Percentiles rank a stretch among this genome's conserved stretches.
These are phyloP conservation scores for Lasiosphaeria ovina DNA, from an alignment of 495 filamentous ascomycete species.

Conservation along the genomic window DNA sequence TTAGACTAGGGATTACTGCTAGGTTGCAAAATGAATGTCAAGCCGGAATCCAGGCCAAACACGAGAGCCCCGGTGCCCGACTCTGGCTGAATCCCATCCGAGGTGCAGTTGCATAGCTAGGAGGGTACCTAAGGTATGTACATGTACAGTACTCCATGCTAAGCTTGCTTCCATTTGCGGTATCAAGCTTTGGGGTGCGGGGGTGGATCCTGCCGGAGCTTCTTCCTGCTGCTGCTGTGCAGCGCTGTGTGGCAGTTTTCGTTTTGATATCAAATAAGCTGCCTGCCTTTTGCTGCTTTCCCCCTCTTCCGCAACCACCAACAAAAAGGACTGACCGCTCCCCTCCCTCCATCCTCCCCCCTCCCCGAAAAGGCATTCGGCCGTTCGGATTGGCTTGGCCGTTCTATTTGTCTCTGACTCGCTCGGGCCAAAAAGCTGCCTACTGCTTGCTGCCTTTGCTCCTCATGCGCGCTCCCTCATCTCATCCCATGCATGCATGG, in stretches of 20 bases:
- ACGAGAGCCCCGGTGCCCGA: neutral
- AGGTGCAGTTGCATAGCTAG: neutral
- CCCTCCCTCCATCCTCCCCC: no score
- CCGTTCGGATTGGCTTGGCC: no score
- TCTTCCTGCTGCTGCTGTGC: neutral
- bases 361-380: no score
- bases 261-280: neutral
- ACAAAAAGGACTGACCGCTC: no score
- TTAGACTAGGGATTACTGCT: neutral
- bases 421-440: no score
- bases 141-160: neutral
- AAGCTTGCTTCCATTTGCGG: no score
- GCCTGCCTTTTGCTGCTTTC: neutral
- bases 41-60: neutral
- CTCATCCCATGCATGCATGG: neutral
- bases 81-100: slow-evolving; percentile 3
- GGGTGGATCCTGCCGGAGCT: neutral
- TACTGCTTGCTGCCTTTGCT: no score
- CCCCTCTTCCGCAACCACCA: no score
- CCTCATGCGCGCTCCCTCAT: neutral
- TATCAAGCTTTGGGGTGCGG: neutral
- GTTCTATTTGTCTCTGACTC: no score
- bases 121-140: neutral
- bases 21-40: neutral
- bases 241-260: no score